phyloP scores from a whole-genome alignment of 192 early-diverging fungal species.

The Coemansia asiatica region DNA sequence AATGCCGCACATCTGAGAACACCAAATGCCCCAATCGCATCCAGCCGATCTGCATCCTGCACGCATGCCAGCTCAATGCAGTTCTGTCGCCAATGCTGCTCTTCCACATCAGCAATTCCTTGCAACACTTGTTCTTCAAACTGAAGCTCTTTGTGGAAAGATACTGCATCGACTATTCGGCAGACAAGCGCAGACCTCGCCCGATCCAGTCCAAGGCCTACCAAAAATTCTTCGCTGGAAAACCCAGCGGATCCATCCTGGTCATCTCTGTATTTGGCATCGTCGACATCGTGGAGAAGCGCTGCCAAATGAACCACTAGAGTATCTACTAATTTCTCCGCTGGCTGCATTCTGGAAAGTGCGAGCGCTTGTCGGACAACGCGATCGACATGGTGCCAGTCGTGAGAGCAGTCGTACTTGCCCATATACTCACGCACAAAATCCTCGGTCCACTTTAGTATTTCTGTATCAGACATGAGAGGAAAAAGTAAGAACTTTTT shows the following conservation, averaged over 20 bases:
- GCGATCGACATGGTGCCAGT: slow-evolving; percentile 68
- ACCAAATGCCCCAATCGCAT: slow-evolving; percentile 75
- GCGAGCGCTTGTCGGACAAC: slow-evolving; percentile 59
- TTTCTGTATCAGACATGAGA: slow-evolving; percentile 1
- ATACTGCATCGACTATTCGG: slow-evolving; percentile 62
- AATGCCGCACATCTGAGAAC: slow-evolving; percentile 71
- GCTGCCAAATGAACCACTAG: slow-evolving; percentile 66
- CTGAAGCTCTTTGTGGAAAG: slow-evolving; percentile 68
- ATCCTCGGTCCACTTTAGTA: slow-evolving; percentile 41
- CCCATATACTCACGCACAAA: slow-evolving; percentile 67
- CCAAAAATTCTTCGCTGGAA: slow-evolving; percentile 58
- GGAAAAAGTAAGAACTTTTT: background rate
- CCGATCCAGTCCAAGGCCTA: slow-evolving; percentile 43
- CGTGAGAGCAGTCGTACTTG: slow-evolving; percentile 68
- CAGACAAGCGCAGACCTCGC: slow-evolving; percentile 53
- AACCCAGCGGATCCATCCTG: slow-evolving; percentile 20
- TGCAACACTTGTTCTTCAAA: slow-evolving; percentile 36
- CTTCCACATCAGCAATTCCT: slow-evolving; percentile 22
- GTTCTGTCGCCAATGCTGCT: slow-evolving; percentile 55
- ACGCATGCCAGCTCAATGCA: slow-evolving; percentile 67
- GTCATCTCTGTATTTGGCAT: slow-evolving; percentile 63
- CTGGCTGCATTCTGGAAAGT: slow-evolving; percentile 37
- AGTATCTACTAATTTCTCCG: slow-evolving; percentile 47
- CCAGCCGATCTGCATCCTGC: slow-evolving; percentile 72
- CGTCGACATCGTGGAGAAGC: slow-evolving; percentile 68